These are phyloP conservation scores for cucumber (Cucumis sativus) DNA, from an alignment of 306 rosid species.

Conservation along the genomic window Cucumber_9930_V3 NC_026657.2:36302501-36303000, in stretches of 20 bases:
- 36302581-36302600: fast-evolving
- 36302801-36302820: background rate
- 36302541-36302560: fast-evolving
- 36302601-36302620: background rate
- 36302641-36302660: fast-evolving
- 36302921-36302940: background rate
- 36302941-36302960: background rate
- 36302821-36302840: background rate
- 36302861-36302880: too few species aligned
- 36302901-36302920: background rate
- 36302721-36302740: background rate
- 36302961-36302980: background rate
- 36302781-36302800: background rate
- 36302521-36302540: background rate
- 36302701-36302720: background rate
- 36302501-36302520: too few species aligned
- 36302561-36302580: background rate
- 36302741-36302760: background rate
- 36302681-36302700: fast-evolving
- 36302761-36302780: background rate
- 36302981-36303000: too few species aligned
- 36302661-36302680: background rate
- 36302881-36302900: background rate
- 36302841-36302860: background rate
- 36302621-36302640: background rate